Percentiles rank a stretch among this genome's conserved stretches.
These are phyloP conservation scores for Lactarius psammicola DNA, from an alignment of 768 basidiomycete genomes.

Conservation along the genomic window DNA sequence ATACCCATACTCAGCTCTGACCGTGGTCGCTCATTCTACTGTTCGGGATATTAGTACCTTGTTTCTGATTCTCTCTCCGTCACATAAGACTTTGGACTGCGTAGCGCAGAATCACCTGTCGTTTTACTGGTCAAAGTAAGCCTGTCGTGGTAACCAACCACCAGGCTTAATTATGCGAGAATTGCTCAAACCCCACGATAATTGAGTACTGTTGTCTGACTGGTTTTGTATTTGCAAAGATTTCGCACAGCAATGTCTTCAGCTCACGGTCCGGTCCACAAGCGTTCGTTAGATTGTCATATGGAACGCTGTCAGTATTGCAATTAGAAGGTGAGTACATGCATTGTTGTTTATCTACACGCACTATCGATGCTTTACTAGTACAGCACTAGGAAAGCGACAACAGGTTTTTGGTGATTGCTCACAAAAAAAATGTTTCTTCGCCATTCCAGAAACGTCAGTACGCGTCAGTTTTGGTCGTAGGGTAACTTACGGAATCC, in stretches of 20 bases:
- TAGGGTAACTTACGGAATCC: too few species aligned
- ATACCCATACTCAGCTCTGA: conserved; percentile 23
- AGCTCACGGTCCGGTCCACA: too few species aligned
- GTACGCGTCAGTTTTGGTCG: too few species aligned
- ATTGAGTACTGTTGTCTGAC: not conserved
- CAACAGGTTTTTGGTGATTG: not conserved
- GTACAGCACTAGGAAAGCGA: not conserved
- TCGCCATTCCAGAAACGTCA: too few species aligned
- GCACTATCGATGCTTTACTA: too few species aligned
- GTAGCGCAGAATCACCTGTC: conserved; percentile 2
- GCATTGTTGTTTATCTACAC: not conserved
- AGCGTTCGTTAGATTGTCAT: too few species aligned
- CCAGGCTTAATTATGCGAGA: not conserved
- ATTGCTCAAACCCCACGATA: not conserved
- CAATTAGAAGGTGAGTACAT: too few species aligned
- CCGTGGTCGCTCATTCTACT: conserved; percentile 6
- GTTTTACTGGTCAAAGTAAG: not conserved
- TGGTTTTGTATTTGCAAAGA: too few species aligned
- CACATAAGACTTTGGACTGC: conserved; percentile 5
- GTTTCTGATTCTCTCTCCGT: conserved; percentile 7
- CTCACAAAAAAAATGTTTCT: too few species aligned
- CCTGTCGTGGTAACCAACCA: not conserved
- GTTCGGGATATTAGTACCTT: conserved; percentile 11
- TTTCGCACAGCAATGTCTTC: too few species aligned
- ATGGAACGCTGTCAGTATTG: too few species aligned